phyloP scores from a whole-genome alignment of 2,329 filamentous ascomycete genomes.

The Botrytis byssoidea region DNA sequence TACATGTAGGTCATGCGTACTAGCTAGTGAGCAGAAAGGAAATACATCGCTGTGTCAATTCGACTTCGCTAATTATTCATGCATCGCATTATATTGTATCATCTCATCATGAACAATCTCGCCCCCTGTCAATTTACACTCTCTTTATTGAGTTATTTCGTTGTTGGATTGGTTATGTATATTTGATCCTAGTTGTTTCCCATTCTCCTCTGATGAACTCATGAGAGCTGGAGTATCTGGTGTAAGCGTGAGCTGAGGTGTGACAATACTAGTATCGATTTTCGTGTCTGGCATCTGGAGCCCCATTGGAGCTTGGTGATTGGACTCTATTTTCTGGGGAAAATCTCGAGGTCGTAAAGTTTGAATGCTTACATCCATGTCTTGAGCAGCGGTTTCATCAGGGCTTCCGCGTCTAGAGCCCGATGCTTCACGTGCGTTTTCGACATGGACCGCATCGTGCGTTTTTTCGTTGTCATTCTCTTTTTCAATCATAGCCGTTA shows the following conservation, averaged over 20 bases:
- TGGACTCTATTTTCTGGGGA: neutral
- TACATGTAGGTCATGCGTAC: constrained; percentile 3
- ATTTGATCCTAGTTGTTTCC: constrained; percentile 34
- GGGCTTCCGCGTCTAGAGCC: constrained; percentile 22
- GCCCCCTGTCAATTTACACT: neutral
- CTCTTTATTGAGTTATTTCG: constrained; percentile 6
- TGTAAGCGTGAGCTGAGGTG: constrained; percentile 35
- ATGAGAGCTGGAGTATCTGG: constrained; percentile 33
- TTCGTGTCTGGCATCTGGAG: constrained; percentile 20
- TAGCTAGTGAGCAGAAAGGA: neutral
- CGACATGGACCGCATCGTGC: constrained; percentile 32
- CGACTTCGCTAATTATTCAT: neutral
- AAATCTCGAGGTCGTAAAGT: constrained; percentile 31
- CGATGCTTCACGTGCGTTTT: constrained; percentile 30
- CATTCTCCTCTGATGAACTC: constrained; percentile 27
- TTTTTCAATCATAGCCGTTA: constrained; percentile 79
- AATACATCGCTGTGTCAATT: neutral
- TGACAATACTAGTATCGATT: constrained; percentile 26
- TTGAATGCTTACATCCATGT: constrained; percentile 33
- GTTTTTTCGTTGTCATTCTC: constrained; percentile 46
- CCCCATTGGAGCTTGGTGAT: neutral
- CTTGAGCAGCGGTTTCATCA: constrained; percentile 17
- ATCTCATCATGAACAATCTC: neutral
- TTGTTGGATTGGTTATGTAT: neutral
- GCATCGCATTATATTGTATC: neutral